Percentiles rank a stretch among this genome's conserved stretches.
These are phyloP conservation scores for Fraxinus dipetala DNA, from an alignment of 305 asterid genomes.

Conservation along the genomic window DNA sequence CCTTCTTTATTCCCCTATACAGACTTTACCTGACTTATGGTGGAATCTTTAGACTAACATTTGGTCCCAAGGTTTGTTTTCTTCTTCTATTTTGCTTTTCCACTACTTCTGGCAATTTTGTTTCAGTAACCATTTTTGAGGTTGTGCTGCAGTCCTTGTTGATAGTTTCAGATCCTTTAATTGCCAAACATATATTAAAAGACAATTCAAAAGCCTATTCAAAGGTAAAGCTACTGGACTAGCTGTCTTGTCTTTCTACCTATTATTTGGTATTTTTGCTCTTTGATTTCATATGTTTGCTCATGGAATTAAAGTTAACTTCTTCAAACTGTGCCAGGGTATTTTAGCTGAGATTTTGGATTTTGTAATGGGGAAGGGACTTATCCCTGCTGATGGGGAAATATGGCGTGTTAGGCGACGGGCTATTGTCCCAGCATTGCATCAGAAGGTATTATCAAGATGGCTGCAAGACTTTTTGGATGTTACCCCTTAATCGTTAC, in stretches of 20 bases:
- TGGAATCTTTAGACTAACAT: slow-evolving; percentile 81
- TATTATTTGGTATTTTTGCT: background rate
- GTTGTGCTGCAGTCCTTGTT: slow-evolving; percentile 73
- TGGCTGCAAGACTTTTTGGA: background rate
- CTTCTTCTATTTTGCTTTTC: slow-evolving; percentile 1
- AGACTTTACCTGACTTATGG: slow-evolving; percentile 84
- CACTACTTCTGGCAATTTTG: background rate
- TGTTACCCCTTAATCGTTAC: background rate
- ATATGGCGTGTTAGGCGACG: slow-evolving; percentile 92
- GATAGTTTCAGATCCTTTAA: slow-evolving; percentile 82
- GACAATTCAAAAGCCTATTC: slow-evolving; percentile 87
- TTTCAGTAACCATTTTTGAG: slow-evolving; percentile 21
- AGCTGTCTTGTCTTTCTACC: slow-evolving; percentile 9
- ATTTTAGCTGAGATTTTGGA: slow-evolving; percentile 92
- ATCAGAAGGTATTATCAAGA: slow-evolving; percentile 62
- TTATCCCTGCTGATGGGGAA: slow-evolving; percentile 98
- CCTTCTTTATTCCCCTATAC: slow-evolving; percentile 84
- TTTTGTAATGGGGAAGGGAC: slow-evolving; percentile 99
- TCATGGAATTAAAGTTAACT: background rate
- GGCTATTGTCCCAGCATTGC: slow-evolving; percentile 93
- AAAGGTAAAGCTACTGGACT: slow-evolving; percentile 50
- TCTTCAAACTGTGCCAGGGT: slow-evolving; percentile 50
- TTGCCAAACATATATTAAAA: slow-evolving; percentile 83
- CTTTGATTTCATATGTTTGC: background rate
- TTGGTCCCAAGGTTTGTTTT: slow-evolving; percentile 89